Evolutionary conservation across 2,329 filamentous ascomycete genomes (phyloP), one percentile per base, ranked within the genome.

Genomic region (Claviceps monticola): DNA sequence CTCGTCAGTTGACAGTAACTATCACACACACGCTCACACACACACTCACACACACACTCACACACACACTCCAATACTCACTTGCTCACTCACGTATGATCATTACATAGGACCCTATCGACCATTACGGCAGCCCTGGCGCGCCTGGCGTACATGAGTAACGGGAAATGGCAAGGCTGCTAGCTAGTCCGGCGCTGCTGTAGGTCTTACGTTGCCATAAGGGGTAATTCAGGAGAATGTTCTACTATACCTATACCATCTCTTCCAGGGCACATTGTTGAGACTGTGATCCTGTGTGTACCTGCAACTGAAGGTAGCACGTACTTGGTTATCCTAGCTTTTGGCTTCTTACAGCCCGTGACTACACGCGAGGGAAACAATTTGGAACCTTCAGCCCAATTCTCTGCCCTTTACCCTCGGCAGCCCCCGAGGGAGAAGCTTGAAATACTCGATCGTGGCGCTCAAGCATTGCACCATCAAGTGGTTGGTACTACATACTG

Each of bases 141-240:
- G 51, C 46, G 34, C 17, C 41, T 26, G 46, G 29, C 38, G 51
- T 49, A 21, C 53, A 50, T 53, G 39, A 41, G 23, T 5, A 34
- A 44, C 23, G 16, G 47, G 34, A 19, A 54, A 53, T 50, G 51
- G 49, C 36, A 52, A 55, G 42, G 17, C 46, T 21, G 4, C 21
- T 21, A 21, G 21, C 21, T 19, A 48, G 48, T 55, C 51, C 51
- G 47, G 49, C 37, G 41, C 51, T 53, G 47, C 45, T 50, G 56
- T 54, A 54, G 48, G 57, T 59, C 57, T 59, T 53, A 48, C 21
- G 50, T 9, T 53, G 56, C 26, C 37, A 8, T 42, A 50, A 55
- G 53, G 50, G 51, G 49, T 39, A 41, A 23, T 37, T 39, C 19
- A 26, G 46, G 50, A 49, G 41, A 11, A 9, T 48, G 11, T 39